Evolutionary conservation across 2,329 filamentous ascomycete genomes (phyloP).

Genomic region (Cryphonectria nitschkei): DNA sequence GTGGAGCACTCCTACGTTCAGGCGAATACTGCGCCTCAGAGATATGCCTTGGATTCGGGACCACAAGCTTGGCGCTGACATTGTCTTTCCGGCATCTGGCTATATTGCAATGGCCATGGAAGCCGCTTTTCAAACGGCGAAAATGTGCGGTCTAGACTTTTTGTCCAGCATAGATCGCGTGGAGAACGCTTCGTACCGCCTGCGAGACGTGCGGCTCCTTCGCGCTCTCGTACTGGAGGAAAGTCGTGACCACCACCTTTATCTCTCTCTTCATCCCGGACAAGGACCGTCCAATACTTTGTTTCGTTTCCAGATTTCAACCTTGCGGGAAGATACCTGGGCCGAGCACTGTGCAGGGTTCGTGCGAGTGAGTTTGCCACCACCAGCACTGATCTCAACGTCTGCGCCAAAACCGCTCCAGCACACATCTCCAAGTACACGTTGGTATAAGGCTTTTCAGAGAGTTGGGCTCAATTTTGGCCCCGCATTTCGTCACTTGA

Average conservation of each 20-base stretch:
- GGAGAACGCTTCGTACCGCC: neutral
- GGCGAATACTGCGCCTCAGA: conserved; percentile 14
- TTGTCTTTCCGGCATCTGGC: conserved; percentile 29
- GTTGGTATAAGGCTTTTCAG: conserved; percentile 11
- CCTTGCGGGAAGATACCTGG: neutral
- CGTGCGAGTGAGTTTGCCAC: neutral
- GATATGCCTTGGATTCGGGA: conserved; percentile 42
- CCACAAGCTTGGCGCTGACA: conserved; percentile 33
- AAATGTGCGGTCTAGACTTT: neutral
- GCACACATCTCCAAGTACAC: neutral
- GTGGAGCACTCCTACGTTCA: conserved; percentile 3
- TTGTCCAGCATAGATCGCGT: neutral
- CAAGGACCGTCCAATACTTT: neutral
- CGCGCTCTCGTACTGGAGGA: neutral
- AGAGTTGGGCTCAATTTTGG: conserved; percentile 8
- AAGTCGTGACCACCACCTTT: neutral
- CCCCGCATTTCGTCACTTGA: neutral
- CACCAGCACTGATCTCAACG: neutral
- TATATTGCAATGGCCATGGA: conserved; percentile 32
- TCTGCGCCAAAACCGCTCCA: neutral
- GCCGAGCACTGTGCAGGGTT: neutral
- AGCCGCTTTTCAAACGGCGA: conserved; percentile 29
- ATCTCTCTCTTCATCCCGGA: neutral
- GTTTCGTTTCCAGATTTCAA: neutral
- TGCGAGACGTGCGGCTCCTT: neutral